phyloP scores from a whole-genome alignment of 225 moss, liverwort and hornwort species.

The Ulota crispa region DNA sequence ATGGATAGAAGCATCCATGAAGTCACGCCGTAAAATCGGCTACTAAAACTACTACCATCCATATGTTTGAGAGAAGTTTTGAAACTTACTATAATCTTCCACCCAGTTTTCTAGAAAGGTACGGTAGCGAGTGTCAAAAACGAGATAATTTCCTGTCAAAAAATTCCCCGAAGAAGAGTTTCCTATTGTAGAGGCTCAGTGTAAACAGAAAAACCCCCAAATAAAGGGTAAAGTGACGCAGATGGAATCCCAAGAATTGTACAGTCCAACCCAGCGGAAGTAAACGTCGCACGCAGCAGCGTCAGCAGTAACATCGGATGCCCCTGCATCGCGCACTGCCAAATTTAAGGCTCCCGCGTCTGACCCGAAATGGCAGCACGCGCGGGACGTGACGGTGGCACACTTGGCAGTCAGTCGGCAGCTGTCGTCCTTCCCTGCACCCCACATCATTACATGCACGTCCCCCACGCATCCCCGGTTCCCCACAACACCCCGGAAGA shows the following conservation, averaged over 20 bases:
- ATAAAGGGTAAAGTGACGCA: background rate
- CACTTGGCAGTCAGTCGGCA: constrained; percentile 21
- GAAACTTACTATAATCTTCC: too few species aligned
- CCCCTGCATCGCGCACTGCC: background rate
- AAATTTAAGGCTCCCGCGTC: background rate
- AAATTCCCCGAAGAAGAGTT: too few species aligned
- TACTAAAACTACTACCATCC: too few species aligned
- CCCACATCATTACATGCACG: constrained; percentile 23
- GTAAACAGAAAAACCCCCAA: too few species aligned
- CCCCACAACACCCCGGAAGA: background rate
- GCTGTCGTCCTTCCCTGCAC: background rate
- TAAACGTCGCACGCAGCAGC: background rate
- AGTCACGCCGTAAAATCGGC: too few species aligned
- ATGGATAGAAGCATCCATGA: too few species aligned
- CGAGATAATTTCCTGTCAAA: too few species aligned
- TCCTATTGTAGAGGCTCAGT: too few species aligned
- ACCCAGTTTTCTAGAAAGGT: too few species aligned
- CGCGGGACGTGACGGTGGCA: constrained; percentile 4
- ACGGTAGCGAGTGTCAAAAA: too few species aligned
- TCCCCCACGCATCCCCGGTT: background rate
- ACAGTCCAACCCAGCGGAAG: background rate
- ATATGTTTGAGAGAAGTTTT: too few species aligned
- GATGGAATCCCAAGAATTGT: background rate
- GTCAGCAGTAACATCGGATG: background rate
- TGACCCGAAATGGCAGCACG: constrained; percentile 16